Conservation (phyloP, 139 green algal genomes). For the Auxenochlorella protothecoides region DNA sequence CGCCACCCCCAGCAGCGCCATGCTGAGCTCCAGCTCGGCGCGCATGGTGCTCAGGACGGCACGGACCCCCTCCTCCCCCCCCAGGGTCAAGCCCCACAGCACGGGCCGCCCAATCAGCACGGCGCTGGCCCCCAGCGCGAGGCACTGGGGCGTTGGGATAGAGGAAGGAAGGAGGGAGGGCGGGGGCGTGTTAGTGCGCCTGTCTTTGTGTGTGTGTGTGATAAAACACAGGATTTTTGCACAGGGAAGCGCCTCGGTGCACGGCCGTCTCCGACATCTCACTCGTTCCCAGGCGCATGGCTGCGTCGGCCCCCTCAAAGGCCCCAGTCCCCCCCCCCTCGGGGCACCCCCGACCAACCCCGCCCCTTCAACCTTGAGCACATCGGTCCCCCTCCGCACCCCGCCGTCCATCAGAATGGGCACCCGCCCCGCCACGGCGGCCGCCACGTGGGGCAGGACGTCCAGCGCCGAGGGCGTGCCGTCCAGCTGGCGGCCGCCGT, state of each 20-base stretch:
- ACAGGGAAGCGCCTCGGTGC: too few species aligned
- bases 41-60: too few species aligned
- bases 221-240: too few species aligned
- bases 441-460: constrained; percentile 54
- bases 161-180: neutral
- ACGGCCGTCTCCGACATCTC: too few species aligned
- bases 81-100: constrained; percentile 76
- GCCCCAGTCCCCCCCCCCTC: too few species aligned
- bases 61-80: constrained; percentile 22
- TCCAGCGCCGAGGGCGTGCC: constrained; percentile 59
- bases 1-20: too few species aligned
- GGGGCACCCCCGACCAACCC: too few species aligned
- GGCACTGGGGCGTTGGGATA: constrained; percentile 46
- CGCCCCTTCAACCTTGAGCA: constrained; percentile 50
- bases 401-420: constrained; percentile 81
- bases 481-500: constrained; percentile 86
- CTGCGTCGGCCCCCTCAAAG: too few species aligned
- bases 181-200: neutral
- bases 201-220: neutral
- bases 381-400: constrained; percentile 81
- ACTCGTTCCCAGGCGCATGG: too few species aligned
- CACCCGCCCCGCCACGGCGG: constrained; percentile 48
- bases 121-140: constrained; percentile 75
- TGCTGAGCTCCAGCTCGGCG: too few species aligned
- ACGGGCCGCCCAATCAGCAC: constrained; percentile 86